Base-by-base conservation (phyloP, 306 rosid genomes). In the Corylus heterophylla region DNA sequence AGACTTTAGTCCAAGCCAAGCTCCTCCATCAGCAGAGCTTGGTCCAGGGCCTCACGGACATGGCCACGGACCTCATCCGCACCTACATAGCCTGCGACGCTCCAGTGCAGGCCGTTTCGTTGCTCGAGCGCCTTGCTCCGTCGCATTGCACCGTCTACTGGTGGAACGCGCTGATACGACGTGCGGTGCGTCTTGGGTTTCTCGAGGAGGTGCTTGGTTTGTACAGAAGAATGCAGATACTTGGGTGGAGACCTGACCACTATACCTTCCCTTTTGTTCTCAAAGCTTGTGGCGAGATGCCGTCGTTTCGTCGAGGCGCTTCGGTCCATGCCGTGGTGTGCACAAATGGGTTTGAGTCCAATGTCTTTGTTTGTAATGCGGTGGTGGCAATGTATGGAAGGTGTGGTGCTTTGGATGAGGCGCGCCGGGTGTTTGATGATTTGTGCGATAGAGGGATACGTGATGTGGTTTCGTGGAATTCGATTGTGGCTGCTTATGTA, bases 351-450 rank as follows among this genome's bases (percentile, higher is more conserved):
- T 94, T 90, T 59, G 85, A 52, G 29, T 87, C 83, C 1, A 94
- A 92, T 71, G 92, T 90, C 20, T 94, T 92, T 74, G 95, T 94
- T 79, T 92, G 97, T 62, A 94, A 94, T 54, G 91, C 92, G 0
- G 72, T 88, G 20, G 86, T 94, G 20, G 86, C 92, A 0, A 90
- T 94, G 98, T 94, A 94, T 29, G 97, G 96, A 0, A 78, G 87
- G 31, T 92, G 94, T 13, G 85, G 92, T 4, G 25, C 25, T 0
- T 22, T 22, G 25, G 25, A 22, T 22, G 25, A 22, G 25, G 25
- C 25, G 25, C 25, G 25, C 25, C 25, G 25, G 25, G 25, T 22
- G 25, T 22, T 22, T 22, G 25, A 22, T 22, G 25, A 22, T 22
- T 22, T 22, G 25, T 22, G 25, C 25, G 0, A 22, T 22, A 22